Base-by-base conservation (phyloP, 2,329 filamentous ascomycete species). In the Fusarium secorum region DNA sequence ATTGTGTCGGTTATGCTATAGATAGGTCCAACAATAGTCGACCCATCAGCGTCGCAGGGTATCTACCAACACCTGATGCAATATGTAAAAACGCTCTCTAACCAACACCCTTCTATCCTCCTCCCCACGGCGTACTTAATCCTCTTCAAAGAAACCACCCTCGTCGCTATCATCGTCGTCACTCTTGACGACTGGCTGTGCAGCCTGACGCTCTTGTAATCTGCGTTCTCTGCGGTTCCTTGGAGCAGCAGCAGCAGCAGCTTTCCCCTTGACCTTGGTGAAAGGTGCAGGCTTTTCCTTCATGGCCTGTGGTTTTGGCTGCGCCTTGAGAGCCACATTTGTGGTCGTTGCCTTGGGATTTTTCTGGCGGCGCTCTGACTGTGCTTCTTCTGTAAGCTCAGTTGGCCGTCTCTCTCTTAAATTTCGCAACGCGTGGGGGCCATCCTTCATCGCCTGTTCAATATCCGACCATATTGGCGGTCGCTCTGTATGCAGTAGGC, bases 391-490 rank as follows among this genome's bases (percentile, higher is more conserved):
- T 32, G 65, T 54, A 11, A 65, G 64, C 10, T 71, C 73, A 39
- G 70, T 60, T 18, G 77, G 70, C 28, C 79, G 80, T 64, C 89
- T 85, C 71, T 91, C 88, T 55, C 89, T 84, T 53, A 92, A 75
- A 56, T 77, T 81, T 64, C 87, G 84, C 55, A 92, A 76, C 18
- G 84, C 85, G 2, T 82, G 72, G 6, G 77, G 82, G 11, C 89
- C 89, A 39, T 88, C 83, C 57, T 83, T 81, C 83, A 91, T 89
- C 17, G 89, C 86, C 74, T 87, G 83, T 80, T 93, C 91, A 22
- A 95, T 86, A 18, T 85, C 81, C 20, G 81, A 80, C 92, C 92
- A 94, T 83, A 94, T 87, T n/a, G 87, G 85, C 11, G 86, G 85
- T 63, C 86, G 80, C 63, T 85, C 81, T 9, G 81, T 78, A n/a